Evolutionary conservation across 352 stramenopile genomes (phyloP), one percentile per base, ranked within the genome.

Genomic region (Globisporangium viniferum): DNA sequence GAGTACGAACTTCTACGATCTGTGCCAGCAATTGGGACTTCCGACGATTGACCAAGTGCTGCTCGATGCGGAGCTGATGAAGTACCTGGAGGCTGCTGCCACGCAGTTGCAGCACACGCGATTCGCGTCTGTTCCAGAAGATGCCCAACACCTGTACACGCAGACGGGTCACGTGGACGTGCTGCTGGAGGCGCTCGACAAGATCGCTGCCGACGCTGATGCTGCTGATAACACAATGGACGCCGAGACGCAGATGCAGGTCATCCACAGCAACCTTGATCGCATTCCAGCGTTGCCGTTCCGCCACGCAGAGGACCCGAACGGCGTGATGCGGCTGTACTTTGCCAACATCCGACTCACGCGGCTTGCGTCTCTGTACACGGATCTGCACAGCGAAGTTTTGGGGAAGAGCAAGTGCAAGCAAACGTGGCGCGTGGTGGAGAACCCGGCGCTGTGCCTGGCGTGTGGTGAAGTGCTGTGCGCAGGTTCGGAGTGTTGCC

Each of bases 361-460:
- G 20, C 76, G 74, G 2, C 72, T 95, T 8, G 78, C 86, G n/a
- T 72, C 76, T 15, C 75, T 82, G 31, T 95, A 93, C 72, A 95
- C 88, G 7, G 85, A 93, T 67, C 60, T 93, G 27, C 86, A 95
- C 74, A 82, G 83, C 35, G 78, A 91, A 49, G 80, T 92, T 8
- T 71, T 92, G 36, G 75, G 77, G 15, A 83, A 86, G 54, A 91
- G 83, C 70, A 88, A 88, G 46, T 95, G 86, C 66, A 86, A 85
- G 48, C 80, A 88, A 59, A 92, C 84, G 36, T 81, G 75, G 74
- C 89, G 86, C 48, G 75, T 83, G 24, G 77, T 91, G 18, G 88
- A 95, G 67, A 91, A 92, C 61, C 86, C 88, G 4, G 86, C 88
- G 1, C 88, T 95, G 53, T 95, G 88, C 39, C 64, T 95, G 0